Evolutionary conservation across 345 rosid genomes (phyloP).

Genomic region (Murraya paniculata): DNA sequence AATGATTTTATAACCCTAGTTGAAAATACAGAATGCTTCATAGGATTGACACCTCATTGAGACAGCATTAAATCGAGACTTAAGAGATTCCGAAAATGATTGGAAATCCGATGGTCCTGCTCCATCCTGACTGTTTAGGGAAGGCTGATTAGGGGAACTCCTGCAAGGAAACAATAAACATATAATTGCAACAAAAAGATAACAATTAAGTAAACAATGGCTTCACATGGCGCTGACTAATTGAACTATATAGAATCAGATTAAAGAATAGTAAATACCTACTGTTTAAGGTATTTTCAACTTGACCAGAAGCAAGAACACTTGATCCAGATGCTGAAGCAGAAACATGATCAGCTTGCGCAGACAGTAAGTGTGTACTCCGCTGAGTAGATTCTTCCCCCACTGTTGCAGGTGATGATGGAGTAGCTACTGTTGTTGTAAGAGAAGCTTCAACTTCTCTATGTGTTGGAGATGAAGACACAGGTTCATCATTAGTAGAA

Average conservation of each 20-base stretch:
- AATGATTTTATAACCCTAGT: neutral
- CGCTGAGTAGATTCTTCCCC: slow-evolving; percentile 47
- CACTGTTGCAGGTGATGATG: slow-evolving; percentile 38
- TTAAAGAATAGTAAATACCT: slow-evolving; percentile 38
- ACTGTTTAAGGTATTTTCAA: slow-evolving; percentile 27
- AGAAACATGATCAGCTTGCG: slow-evolving; percentile 39
- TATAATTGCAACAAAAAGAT: slow-evolving; percentile 2
- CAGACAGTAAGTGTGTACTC: slow-evolving; percentile 25
- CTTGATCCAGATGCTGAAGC: slow-evolving; percentile 52
- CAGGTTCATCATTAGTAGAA: slow-evolving; percentile 40
- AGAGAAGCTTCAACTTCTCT: slow-evolving; percentile 51
- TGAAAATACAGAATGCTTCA: neutral
- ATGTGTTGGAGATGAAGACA: slow-evolving; percentile 58
- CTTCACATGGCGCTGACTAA: neutral
- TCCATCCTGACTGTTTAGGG: slow-evolving; percentile 65
- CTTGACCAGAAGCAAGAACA: slow-evolving; percentile 31
- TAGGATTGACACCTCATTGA: slow-evolving; percentile 56
- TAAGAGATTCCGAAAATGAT: slow-evolving; percentile 81
- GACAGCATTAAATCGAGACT: slow-evolving; percentile 69
- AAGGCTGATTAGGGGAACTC: slow-evolving; percentile 50
- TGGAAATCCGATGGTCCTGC: slow-evolving; percentile 89
- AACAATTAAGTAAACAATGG: neutral
- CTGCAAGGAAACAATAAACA: slow-evolving; percentile 21
- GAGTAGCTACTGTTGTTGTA: slow-evolving; percentile 33
- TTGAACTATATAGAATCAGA: slow-evolving; percentile 4